Conservation (phyloP, 2,329 filamentous ascomycete genomes). For the Myriangium duriaei region DNA sequence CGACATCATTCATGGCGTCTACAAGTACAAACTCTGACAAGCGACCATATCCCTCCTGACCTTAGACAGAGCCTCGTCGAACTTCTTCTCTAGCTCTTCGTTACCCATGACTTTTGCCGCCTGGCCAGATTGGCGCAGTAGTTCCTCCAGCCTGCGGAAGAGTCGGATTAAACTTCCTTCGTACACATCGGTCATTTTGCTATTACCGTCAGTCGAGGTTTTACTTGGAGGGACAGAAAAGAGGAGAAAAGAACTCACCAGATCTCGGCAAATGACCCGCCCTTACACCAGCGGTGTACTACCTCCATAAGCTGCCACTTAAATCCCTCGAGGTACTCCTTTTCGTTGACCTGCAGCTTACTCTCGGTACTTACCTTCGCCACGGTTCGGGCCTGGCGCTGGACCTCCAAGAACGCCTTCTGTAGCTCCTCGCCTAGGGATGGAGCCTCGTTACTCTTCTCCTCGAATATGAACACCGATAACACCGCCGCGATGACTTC, state of each 20-base stretch:
- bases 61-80: constrained; percentile 73
- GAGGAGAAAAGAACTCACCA: constrained; percentile 70
- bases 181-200: constrained; percentile 98
- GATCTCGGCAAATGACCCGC: constrained; percentile 80
- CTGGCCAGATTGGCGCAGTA: constrained; percentile 88
- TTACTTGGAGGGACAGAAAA: constrained; percentile 5
- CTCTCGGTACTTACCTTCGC: constrained; percentile 92
- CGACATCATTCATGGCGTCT: too few relatives aligned
- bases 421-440: constrained; percentile 67
- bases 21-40: constrained; percentile 85
- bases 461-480: constrained; percentile 94
- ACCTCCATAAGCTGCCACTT: constrained; percentile 98
- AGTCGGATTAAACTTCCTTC: constrained; percentile 92
- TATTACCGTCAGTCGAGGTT: constrained; percentile 25
- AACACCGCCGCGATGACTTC: constrained; percentile 78
- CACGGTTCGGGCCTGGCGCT: constrained; percentile 73
- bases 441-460: constrained; percentile 69
- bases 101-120: constrained; percentile 97
- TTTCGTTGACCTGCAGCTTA: constrained; percentile 87
- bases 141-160: constrained; percentile 88
- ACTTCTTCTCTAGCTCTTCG: constrained; percentile 84
- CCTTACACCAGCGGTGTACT: constrained; percentile 81
- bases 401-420: constrained; percentile 77
- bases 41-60: constrained; percentile 89
- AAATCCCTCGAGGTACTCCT: constrained; percentile 79